Conservation (phyloP, 306 rosid species). For the Argentina anserina region DNA sequence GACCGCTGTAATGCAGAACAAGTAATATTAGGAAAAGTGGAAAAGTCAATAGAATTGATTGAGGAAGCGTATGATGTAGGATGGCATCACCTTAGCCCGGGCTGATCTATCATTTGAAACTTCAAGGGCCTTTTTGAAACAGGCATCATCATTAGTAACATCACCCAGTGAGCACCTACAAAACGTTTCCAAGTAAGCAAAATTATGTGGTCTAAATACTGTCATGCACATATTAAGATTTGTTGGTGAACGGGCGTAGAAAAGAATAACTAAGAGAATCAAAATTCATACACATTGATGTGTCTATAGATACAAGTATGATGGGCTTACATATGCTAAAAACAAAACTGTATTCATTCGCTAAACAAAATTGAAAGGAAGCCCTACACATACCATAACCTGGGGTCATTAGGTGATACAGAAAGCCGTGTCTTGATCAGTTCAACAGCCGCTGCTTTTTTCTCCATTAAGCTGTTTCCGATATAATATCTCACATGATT, state of each 20-base stretch:
- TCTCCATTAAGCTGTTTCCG: constrained; percentile 64
- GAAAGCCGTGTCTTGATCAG: constrained; percentile 80
- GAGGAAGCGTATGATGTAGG: constrained; percentile 7
- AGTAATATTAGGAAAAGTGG: constrained; percentile 5
- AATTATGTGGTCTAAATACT: constrained; percentile 1
- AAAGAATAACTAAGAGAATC: constrained; percentile 9
- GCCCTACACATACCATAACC: constrained; percentile 61
- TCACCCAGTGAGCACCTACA: constrained; percentile 95
- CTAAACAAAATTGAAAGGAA: background rate
- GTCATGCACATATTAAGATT: background rate
- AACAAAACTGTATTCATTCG: background rate
- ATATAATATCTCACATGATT: constrained; percentile 23
- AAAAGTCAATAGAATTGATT: constrained; percentile 14
- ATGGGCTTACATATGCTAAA: background rate
- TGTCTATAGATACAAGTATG: constrained; percentile 2
- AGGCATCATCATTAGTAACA: constrained; percentile 66
- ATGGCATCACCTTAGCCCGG: constrained; percentile 72
- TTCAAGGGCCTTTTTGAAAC: constrained; percentile 85
- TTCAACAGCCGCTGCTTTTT: constrained; percentile 94
- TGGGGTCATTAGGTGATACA: constrained; percentile 76
- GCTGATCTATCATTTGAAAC: constrained; percentile 83
- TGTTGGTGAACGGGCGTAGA: background rate
- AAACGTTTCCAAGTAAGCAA: constrained; percentile 20
- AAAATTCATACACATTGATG: constrained; percentile 12
- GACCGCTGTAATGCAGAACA: constrained; percentile 57